Percentiles rank a stretch among this genome's conserved stretches.
Conservation (phyloP, 2,329 filamentous ascomycete genomes). For the Ophiostoma perfectum region DNA sequence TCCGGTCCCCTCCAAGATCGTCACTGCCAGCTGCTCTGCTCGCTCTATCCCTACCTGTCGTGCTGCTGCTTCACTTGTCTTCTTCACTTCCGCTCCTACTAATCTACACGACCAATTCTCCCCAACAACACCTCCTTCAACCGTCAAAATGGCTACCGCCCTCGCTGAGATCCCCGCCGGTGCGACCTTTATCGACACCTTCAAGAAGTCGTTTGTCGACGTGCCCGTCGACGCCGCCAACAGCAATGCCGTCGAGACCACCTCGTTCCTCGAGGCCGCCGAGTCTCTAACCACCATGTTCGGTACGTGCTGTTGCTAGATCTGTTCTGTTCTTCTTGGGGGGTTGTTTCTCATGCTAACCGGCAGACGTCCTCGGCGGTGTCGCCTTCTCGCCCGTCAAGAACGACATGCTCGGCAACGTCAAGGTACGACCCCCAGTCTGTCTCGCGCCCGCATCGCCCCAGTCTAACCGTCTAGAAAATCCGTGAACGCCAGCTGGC, state of each 20-base stretch:
- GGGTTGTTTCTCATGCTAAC: neutral
- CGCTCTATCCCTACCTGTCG: neutral
- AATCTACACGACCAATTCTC: neutral
- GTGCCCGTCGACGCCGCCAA: conserved; percentile 70
- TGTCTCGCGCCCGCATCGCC: neutral
- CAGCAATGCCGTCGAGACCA: conserved; percentile 72
- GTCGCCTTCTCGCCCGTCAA: conserved; percentile 87
- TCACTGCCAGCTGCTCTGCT: neutral
- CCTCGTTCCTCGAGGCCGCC: conserved; percentile 83
- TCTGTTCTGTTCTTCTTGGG: too few relatives aligned
- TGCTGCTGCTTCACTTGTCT: neutral
- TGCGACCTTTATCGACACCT: conserved; percentile 77
- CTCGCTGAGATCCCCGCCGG: conserved; percentile 50
- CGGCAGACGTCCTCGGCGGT: conserved; percentile 55
- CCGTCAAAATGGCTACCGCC: conserved; percentile 45
- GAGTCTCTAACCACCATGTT: conserved; percentile 85
- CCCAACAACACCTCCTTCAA: neutral
- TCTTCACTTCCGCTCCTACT: neutral
- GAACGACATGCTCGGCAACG: conserved; percentile 82
- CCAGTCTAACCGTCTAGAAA: conserved; percentile 55
- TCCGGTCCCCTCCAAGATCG: conserved; percentile 1
- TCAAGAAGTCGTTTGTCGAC: conserved; percentile 77
- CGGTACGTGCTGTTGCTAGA: conserved; percentile 46
- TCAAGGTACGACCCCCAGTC: conserved; percentile 58
- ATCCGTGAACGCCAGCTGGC: conserved; percentile 75